Evolutionary conservation across 78 protist species (phyloP).

Genomic region (Dictyostelium purpureum): DNA sequence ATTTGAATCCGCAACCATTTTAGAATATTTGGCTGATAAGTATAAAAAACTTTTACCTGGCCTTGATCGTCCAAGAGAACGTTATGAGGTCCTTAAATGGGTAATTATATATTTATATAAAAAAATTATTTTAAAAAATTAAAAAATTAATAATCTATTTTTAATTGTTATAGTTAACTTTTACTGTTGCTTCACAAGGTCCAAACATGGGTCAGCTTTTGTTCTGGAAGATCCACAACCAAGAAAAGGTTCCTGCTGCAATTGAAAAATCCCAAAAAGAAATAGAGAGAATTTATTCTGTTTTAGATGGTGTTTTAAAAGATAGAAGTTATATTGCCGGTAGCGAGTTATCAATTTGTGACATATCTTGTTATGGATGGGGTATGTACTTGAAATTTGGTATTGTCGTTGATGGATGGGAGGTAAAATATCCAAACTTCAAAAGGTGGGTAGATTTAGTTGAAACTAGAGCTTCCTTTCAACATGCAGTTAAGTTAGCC

Average conservation of each 20-base stretch:
- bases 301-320: neutral
- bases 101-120: neutral
- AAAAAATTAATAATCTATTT: no score
- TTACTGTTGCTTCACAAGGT: neutral
- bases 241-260: neutral
- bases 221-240: neutral
- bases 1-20: constrained; percentile 87
- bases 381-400: neutral
- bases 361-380: neutral
- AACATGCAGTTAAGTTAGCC: no score
- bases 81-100: constrained; percentile 18
- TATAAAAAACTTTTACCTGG: no score
- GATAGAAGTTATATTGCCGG: constrained; percentile 81
- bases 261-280: constrained; percentile 1
- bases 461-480: no score
- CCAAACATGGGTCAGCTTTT: neutral
- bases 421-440: no score
- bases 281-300: neutral
- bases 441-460: no score
- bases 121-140: no score
- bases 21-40: constrained; percentile 87
- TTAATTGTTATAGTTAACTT: no score
- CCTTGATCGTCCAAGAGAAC: neutral
- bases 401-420: neutral
- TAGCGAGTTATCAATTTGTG: constrained; percentile 87